Evolutionary conservation across 352 stramenopile genomes (phyloP).

Genomic region (Thalassiosira delicatula): DNA sequence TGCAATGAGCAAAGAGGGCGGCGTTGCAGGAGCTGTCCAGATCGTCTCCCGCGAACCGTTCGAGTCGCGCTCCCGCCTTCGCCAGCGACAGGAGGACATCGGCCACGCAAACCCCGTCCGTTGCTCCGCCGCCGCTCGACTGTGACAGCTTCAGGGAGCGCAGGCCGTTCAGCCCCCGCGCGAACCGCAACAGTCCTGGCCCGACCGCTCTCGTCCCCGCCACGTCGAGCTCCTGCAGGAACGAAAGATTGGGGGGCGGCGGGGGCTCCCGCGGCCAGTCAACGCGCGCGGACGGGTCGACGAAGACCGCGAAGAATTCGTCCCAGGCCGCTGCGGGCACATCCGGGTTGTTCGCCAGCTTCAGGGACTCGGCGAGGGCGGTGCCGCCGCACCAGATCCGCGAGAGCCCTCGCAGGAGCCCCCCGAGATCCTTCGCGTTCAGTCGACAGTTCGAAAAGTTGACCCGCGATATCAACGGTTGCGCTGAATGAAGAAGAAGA

Average conservation of each 20-base stretch:
- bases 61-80: constrained; percentile 5
- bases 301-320: constrained; percentile 16
- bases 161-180: constrained; percentile 5
- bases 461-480: constrained; percentile 31
- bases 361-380: constrained; percentile 29
- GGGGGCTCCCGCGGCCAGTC: constrained; percentile 10
- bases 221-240: constrained; percentile 28
- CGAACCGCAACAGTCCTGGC: constrained; percentile 13
- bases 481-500: too few species aligned
- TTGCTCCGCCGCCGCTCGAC: too few species aligned
- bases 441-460: constrained; percentile 38
- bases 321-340: constrained; percentile 2
- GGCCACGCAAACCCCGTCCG: background rate
- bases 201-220: constrained; percentile 11
- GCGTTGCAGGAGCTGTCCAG: background rate
- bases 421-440: constrained; percentile 7
- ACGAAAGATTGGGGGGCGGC: constrained; percentile 27
- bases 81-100: constrained; percentile 1
- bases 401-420: constrained; percentile 21
- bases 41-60: constrained; percentile 8
- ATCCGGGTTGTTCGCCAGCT: constrained; percentile 12
- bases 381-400: constrained; percentile 39
- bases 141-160: constrained; percentile 14
- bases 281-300: constrained; percentile 11
- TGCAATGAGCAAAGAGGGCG: constrained; percentile 1